Evolutionary conservation across 2,329 filamentous ascomycete species (phyloP).

Genomic region (Keithomyces neogunnii): DNA sequence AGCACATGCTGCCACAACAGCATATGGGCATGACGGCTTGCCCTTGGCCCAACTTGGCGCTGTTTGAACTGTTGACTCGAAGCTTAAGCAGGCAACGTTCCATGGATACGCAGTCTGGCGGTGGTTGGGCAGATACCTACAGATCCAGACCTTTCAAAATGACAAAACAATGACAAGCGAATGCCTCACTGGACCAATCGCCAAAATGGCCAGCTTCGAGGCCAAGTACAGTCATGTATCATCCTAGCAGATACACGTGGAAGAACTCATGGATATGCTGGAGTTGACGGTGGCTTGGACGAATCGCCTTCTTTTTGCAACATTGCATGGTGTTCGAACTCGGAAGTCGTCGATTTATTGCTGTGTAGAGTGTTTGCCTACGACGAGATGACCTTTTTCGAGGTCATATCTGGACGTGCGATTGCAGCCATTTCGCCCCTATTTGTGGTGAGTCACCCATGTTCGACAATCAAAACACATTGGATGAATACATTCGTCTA

Average conservation of each 20-base stretch:
- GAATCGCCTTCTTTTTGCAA: slow-evolving; percentile 22
- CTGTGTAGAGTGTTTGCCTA: slow-evolving; percentile 28
- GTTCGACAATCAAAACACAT: no score
- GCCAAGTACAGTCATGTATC: slow-evolving; percentile 36
- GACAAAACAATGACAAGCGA: slow-evolving; percentile 23
- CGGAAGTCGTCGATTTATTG: slow-evolving; percentile 32
- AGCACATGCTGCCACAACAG: background rate
- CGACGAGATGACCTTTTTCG: no score
- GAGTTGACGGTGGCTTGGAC: slow-evolving; percentile 22
- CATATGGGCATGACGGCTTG: background rate
- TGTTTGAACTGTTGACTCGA: background rate
- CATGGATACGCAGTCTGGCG: slow-evolving; percentile 15
- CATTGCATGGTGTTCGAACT: no score
- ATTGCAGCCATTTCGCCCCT: no score
- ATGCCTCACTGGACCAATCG: slow-evolving; percentile 36
- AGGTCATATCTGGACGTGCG: no score
- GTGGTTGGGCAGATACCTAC: slow-evolving; percentile 18
- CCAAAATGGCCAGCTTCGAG: slow-evolving; percentile 44
- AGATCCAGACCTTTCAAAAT: slow-evolving; percentile 21
- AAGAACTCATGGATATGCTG: slow-evolving; percentile 32
- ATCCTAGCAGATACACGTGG: slow-evolving; percentile 39
- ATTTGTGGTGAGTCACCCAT: no score
- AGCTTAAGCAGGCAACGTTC: slow-evolving; percentile 2
- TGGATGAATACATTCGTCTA: background rate
- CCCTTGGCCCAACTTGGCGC: background rate